Conservation (phyloP, 2,329 filamentous ascomycete genomes). For the Myriosclerotinia duriaeana region DNA sequence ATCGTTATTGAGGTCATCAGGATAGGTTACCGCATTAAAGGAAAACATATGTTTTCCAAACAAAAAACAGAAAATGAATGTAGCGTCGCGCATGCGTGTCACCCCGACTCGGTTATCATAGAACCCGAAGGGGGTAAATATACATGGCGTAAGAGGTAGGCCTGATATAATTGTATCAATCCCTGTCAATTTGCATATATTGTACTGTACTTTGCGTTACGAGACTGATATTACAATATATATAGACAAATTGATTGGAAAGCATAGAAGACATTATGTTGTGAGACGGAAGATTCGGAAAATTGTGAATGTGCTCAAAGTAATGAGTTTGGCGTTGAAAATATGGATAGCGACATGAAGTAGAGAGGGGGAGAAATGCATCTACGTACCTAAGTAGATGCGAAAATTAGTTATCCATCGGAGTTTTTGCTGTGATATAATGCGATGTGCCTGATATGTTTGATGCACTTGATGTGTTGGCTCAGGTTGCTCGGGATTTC, state of each 20-base stretch:
- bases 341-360: background rate
- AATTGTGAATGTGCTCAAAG: background rate
- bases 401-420: background rate
- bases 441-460: conserved; percentile 6
- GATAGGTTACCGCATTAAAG: background rate
- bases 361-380: background rate
- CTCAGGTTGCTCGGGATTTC: conserved; percentile 6
- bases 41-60: background rate
- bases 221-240: background rate
- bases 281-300: conserved; percentile 11
- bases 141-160: background rate
- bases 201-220: background rate
- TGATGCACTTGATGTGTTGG: conserved; percentile 11
- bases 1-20: background rate
- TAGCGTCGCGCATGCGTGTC: background rate
- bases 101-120: background rate
- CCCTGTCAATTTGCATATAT: background rate
- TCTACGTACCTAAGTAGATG: conserved; percentile 1
- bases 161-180: background rate
- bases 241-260: background rate
- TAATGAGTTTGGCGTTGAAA: conserved; percentile 6
- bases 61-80: background rate
- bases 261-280: background rate
- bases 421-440: background rate
- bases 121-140: background rate